Conservation (phyloP, 345 rosid species). For the Cardiospermum halicacabum region DNA sequence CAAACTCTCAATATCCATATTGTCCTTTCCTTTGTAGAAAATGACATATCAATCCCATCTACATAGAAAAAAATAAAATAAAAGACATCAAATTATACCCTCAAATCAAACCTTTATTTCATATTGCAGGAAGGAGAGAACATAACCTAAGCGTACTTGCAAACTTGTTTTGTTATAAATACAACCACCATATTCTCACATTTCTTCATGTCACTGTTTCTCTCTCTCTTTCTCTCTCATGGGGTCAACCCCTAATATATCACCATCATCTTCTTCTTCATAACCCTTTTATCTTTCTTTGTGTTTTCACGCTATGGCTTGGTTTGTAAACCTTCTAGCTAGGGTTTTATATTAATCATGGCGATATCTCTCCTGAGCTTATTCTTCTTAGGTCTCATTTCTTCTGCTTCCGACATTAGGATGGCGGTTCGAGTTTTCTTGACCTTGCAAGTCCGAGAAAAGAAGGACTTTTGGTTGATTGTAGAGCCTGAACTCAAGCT, state of each 20-base stretch:
- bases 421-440: conserved; percentile 46
- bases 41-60: conserved; percentile 23
- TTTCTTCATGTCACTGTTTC: conserved; percentile 16
- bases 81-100: conserved; percentile 22
- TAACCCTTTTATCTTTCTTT: too few relatives aligned
- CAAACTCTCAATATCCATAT: conserved; percentile 10
- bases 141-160: too few relatives aligned
- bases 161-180: conserved; percentile 15
- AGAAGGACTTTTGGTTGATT: too few relatives aligned
- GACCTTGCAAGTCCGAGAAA: conserved; percentile 70
- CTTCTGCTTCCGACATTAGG: neutral
- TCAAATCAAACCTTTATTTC: conserved; percentile 16
- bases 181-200: conserved; percentile 4
- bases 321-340: neutral
- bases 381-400: conserved; percentile 17
- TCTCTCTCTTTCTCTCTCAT: too few relatives aligned
- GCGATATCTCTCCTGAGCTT: conserved; percentile 78
- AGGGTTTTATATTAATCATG: conserved; percentile 14
- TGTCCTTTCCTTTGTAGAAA: conserved; percentile 17
- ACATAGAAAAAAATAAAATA: neutral
- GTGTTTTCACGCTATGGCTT: conserved; percentile 14
- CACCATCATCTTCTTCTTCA: too few relatives aligned
- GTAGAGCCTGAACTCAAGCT: too few relatives aligned
- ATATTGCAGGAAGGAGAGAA: neutral
- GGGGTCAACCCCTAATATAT: neutral